Conservation (phyloP, 2,329 filamentous ascomycete species). For the Bipolaris victoriae region DNA sequence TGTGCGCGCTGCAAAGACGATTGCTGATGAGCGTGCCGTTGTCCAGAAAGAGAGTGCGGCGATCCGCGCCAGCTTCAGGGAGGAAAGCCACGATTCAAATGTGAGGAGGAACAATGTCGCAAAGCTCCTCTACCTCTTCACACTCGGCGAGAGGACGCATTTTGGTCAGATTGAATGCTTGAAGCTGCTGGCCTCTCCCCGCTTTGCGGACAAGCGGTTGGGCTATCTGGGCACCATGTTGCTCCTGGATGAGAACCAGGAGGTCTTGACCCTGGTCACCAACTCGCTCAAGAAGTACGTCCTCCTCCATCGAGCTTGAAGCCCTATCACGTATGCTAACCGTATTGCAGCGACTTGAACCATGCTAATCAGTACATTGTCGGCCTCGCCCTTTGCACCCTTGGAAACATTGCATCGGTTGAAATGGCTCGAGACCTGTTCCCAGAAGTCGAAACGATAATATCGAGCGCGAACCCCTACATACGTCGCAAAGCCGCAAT, state of each 20-base stretch:
- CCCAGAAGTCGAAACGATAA: slow-evolving; percentile 88
- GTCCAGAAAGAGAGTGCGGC: slow-evolving; percentile 99
- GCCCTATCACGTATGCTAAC: slow-evolving; percentile 20
- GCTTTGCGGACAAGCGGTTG: slow-evolving; percentile 95
- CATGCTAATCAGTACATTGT: slow-evolving; percentile 99
- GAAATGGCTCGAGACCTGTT: slow-evolving; percentile 99
- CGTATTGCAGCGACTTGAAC: slow-evolving; percentile 76
- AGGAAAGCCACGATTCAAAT: slow-evolving; percentile 92
- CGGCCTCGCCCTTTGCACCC: slow-evolving; percentile 90
- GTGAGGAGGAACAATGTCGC: slow-evolving; percentile 97
- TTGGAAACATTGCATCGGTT: slow-evolving; percentile 96
- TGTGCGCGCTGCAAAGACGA: slow-evolving; percentile 97
- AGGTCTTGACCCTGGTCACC: slow-evolving; percentile 94
- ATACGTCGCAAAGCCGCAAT: slow-evolving; percentile 95
- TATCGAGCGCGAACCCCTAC: slow-evolving; percentile 96
- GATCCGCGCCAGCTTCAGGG: slow-evolving; percentile 95
- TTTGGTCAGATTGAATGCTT: slow-evolving; percentile 99
- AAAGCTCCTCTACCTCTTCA: slow-evolving; percentile 97
- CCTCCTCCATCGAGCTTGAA: no score
- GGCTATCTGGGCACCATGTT: slow-evolving; percentile 97
- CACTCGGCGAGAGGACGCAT: slow-evolving; percentile 93
- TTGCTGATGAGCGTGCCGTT: slow-evolving; percentile 96
- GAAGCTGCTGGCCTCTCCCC: slow-evolving; percentile 93
- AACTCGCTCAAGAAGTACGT: slow-evolving; percentile 95
- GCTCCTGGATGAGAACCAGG: slow-evolving; percentile 95